Evolutionary conservation across 805 yeast genomes (phyloP).

Genomic region (Debaryomyces maramus): DNA sequence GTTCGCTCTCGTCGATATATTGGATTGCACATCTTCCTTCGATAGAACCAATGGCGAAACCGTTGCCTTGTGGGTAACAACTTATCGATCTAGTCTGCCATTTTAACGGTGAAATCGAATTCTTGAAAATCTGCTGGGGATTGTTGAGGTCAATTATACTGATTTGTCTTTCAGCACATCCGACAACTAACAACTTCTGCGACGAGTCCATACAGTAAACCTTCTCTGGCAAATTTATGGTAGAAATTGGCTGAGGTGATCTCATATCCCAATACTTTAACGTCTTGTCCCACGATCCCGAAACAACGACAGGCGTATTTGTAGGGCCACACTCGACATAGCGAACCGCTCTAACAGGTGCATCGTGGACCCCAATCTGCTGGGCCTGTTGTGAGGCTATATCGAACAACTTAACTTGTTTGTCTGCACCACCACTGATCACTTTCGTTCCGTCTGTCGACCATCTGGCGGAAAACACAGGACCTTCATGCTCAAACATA

Average conservation of each 20-base stretch:
- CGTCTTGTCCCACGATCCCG: constrained; percentile 97
- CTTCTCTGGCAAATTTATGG: constrained; percentile 82
- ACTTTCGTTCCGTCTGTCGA: constrained; percentile 84
- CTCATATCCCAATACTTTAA: constrained; percentile 94
- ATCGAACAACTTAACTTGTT: constrained; percentile 81
- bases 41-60: constrained; percentile 88
- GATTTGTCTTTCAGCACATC: constrained; percentile 86
- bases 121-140: constrained; percentile 81
- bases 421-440: constrained; percentile 83
- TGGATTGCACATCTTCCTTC: constrained; percentile 97
- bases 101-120: constrained; percentile 73
- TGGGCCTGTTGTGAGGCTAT: constrained; percentile 76
- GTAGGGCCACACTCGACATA: constrained; percentile 84
- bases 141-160: constrained; percentile 73
- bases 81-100: constrained; percentile 82
- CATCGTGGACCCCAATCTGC: constrained; percentile 85
- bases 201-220: constrained; percentile 86
- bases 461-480: constrained; percentile 83
- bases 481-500: constrained; percentile 83
- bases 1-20: constrained; percentile 82
- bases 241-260: constrained; percentile 76
- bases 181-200: constrained; percentile 84
- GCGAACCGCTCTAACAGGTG: constrained; percentile 71
- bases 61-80: constrained; percentile 90
- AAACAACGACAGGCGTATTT: constrained; percentile 77